These are phyloP conservation scores for Xylaria sp. DNA, from an alignment of 2,329 filamentous ascomycete genomes.

Conservation along the genomic window DNA sequence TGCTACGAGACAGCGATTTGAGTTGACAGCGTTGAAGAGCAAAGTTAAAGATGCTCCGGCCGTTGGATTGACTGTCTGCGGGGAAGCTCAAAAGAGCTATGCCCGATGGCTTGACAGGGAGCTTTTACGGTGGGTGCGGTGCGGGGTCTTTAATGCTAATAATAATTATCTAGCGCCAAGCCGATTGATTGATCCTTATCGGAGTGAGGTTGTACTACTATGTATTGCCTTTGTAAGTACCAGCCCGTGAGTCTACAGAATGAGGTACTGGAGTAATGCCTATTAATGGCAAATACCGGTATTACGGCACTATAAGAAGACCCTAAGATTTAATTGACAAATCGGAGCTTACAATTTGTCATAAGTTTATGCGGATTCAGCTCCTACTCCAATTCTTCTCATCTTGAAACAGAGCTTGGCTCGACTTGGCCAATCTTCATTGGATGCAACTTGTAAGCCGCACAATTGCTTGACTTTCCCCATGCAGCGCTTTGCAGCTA, in stretches of 20 bases:
- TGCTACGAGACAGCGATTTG: constrained; percentile 5
- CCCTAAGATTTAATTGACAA: constrained; percentile 8
- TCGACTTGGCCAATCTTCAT: neutral
- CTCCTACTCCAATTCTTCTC: neutral
- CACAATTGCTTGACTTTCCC: neutral
- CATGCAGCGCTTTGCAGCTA: neutral
- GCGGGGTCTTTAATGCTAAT: constrained; percentile 7
- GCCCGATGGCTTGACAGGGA: constrained; percentile 20
- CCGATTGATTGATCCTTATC: constrained; percentile 15
- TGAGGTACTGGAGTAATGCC: neutral
- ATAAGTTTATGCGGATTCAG: neutral
- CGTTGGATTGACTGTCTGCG: constrained; percentile 23
- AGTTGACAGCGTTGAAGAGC: constrained; percentile 2
- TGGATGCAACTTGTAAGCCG: neutral
- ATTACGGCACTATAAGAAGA: neutral
- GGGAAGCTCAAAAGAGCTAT: constrained; percentile 37
- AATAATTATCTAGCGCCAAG: constrained; percentile 3
- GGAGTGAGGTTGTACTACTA: neutral
- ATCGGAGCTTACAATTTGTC: constrained; percentile 8
- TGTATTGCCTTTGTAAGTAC: too few relatives aligned
- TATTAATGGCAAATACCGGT: neutral
- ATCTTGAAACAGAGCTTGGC: neutral
- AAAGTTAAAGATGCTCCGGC: constrained; percentile 14
- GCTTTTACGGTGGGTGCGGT: neutral
- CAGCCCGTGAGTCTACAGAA: too few relatives aligned